phyloP scores from a whole-genome alignment of 2,329 filamentous ascomycete species.

The Beauveria australis region DNA sequence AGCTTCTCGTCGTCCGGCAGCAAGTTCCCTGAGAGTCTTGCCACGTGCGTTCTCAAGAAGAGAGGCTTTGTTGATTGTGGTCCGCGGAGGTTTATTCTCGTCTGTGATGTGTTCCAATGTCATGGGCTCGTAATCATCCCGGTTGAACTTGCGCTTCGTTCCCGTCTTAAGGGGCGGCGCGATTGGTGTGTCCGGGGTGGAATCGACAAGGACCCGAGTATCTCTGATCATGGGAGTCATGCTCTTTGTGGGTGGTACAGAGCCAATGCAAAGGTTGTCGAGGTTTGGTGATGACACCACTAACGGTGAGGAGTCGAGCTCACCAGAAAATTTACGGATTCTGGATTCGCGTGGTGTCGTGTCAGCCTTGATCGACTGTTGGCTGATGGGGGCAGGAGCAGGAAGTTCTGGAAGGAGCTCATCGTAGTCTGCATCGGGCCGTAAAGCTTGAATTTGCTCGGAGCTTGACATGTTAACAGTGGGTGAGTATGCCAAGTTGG shows the following conservation, averaged over 20 bases:
- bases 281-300: constrained; percentile 22
- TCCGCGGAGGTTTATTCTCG: constrained; percentile 21
- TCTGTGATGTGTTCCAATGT: constrained; percentile 19
- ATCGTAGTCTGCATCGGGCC: constrained; percentile 39
- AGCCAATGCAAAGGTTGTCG: constrained; percentile 12
- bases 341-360: constrained; percentile 23
- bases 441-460: constrained; percentile 55
- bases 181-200: constrained; percentile 12
- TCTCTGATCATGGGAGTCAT: constrained; percentile 8
- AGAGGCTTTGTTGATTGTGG: constrained; percentile 19
- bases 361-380: constrained; percentile 45
- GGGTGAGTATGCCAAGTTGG: background rate
- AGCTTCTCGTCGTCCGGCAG: constrained; percentile 33
- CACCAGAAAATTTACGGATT: constrained; percentile 1
- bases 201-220: constrained; percentile 3
- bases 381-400: constrained; percentile 53
- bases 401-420: constrained; percentile 66
- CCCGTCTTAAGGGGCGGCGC: constrained; percentile 33
- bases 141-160: constrained; percentile 50
- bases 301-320: constrained; percentile 19
- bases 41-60: constrained; percentile 28
- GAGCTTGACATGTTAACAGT: constrained; percentile 37
- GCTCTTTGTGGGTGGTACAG: constrained; percentile 23
- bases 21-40: constrained; percentile 39
- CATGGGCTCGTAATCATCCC: constrained; percentile 42